Conservation (phyloP, 2,329 filamentous ascomycete genomes). For the Phyllachora maydis region DNA sequence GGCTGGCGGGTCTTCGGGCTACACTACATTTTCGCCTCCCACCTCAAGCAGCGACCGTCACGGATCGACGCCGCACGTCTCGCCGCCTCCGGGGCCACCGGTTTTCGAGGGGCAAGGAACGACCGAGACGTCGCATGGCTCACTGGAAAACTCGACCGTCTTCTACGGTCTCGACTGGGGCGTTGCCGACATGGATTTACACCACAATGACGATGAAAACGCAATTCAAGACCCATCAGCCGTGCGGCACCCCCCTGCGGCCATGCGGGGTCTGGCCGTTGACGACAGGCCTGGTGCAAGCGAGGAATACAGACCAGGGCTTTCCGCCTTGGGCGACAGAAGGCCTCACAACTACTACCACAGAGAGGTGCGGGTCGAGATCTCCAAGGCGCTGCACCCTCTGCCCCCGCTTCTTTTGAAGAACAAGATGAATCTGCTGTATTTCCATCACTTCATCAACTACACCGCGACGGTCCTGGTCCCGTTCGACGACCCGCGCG, state of each 20-base stretch:
- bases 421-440: conserved; percentile 63
- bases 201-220: conserved; percentile 47
- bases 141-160: too few relatives aligned
- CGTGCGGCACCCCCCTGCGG: too few relatives aligned
- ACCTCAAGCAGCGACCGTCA: too few relatives aligned
- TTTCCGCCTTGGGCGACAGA: conserved; percentile 22
- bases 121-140: too few relatives aligned
- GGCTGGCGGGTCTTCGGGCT: too few relatives aligned
- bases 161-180: conserved; percentile 56
- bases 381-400: conserved; percentile 24
- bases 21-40: too few relatives aligned
- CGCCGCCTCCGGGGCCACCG: conserved; percentile 1
- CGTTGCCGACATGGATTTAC: conserved; percentile 45
- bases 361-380: conserved; percentile 41
- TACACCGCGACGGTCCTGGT: conserved; percentile 47
- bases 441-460: conserved; percentile 48
- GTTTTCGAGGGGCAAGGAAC: too few relatives aligned
- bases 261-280: too few relatives aligned
- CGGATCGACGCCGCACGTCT: not conserved
- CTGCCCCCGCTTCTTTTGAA: conserved; percentile 32
- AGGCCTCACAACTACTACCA: conserved; percentile 44
- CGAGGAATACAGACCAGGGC: conserved; percentile 14
- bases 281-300: too few relatives aligned
- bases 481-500: conserved; percentile 27
- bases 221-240: too few relatives aligned